Percentiles rank a stretch among this genome's conserved stretches.
Conservation (phyloP, 2,329 filamentous ascomycete species). For the Acephala macrosclerotiorum region DNA sequence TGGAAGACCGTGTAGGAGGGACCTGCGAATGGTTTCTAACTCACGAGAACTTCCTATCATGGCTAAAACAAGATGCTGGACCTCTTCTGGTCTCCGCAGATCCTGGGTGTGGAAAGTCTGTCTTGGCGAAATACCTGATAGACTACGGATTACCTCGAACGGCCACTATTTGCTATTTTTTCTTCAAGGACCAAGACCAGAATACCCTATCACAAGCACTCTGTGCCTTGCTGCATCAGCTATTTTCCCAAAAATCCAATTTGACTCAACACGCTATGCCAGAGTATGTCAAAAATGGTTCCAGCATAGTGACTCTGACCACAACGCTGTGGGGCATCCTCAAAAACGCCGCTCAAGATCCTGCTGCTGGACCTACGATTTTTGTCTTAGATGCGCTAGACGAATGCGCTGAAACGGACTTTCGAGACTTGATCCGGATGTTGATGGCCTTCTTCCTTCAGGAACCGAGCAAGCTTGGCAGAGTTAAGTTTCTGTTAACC, state of each 20-base stretch:
- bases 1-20: slow-evolving; percentile 35
- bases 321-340: background rate
- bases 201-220: slow-evolving; percentile 44
- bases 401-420: slow-evolving; percentile 44
- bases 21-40: slow-evolving; percentile 47
- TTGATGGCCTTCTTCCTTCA: slow-evolving; percentile 19
- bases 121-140: slow-evolving; percentile 46
- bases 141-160: slow-evolving; percentile 26
- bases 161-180: slow-evolving; percentile 50
- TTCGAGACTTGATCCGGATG: slow-evolving; percentile 27
- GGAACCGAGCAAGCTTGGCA: background rate
- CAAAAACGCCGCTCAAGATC: slow-evolving; percentile 37
- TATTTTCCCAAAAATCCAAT: no score
- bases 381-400: slow-evolving; percentile 52
- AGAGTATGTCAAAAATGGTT: no score
- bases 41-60: slow-evolving; percentile 43
- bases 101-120: slow-evolving; percentile 51
- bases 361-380: slow-evolving; percentile 41
- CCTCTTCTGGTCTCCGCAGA: slow-evolving; percentile 47
- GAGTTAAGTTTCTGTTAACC: slow-evolving; percentile 46
- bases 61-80: slow-evolving; percentile 38
- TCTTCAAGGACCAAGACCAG: slow-evolving; percentile 48
- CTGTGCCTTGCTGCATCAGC: no score
- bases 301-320: no score
- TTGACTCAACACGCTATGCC: no score